phyloP scores from a whole-genome alignment of 1,139 yeast species.

The Wickerhamomyces sp. region DNA sequence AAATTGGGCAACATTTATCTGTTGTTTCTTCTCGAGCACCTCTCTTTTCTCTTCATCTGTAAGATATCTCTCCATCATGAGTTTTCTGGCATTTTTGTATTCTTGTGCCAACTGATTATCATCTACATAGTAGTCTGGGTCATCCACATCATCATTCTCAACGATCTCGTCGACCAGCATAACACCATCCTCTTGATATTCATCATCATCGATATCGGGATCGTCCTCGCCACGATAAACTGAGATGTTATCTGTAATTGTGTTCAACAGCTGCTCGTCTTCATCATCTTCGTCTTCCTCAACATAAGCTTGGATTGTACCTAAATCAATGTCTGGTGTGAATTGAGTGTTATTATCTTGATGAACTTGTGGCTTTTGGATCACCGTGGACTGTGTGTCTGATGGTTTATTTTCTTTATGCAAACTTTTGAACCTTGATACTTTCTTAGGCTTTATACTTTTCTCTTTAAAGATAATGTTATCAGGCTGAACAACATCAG shows the following conservation, averaged over 20 bases:
- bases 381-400: background rate
- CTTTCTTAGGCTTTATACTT: conserved; percentile 3
- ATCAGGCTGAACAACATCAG: no score
- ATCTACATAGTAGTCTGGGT: conserved; percentile 32
- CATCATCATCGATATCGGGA: conserved; percentile 22
- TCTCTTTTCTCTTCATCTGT: conserved; percentile 11
- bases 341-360: conserved; percentile 1
- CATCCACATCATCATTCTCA: conserved; percentile 39
- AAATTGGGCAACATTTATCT: conserved; percentile 25
- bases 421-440: conserved; percentile 13
- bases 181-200: conserved; percentile 23
- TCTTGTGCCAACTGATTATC: conserved; percentile 32
- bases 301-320: conserved; percentile 15
- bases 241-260: conserved; percentile 11
- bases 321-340: conserved; percentile 9
- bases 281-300: conserved; percentile 16
- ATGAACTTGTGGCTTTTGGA: conserved; percentile 6
- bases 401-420: background rate
- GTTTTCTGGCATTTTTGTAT: conserved; percentile 28
- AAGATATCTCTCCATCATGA: conserved; percentile 19
- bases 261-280: conserved; percentile 14
- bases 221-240: conserved; percentile 23
- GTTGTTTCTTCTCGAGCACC: conserved; percentile 19
- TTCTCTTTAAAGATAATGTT: background rate
- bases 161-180: conserved; percentile 30